phyloP scores from a whole-genome alignment of 73 alveolate genomes.

The Tetrahymena malaccensis region DNA sequence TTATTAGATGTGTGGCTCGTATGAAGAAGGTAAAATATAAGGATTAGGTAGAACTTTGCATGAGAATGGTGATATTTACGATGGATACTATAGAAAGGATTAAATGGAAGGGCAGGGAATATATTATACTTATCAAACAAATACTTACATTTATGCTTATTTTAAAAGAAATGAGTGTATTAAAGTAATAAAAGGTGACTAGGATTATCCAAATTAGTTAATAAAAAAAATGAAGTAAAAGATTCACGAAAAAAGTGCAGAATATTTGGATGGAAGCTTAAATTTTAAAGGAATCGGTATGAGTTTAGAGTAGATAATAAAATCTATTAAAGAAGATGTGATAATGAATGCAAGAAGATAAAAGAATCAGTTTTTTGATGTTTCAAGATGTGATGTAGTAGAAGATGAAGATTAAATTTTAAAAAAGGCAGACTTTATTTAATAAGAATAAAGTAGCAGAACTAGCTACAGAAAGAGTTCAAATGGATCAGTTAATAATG shows the following conservation, averaged over 20 bases:
- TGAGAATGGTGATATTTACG: not conserved
- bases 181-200: not conserved
- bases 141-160: not conserved
- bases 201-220: not conserved
- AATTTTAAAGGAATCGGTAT: not conserved
- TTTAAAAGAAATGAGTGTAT: not conserved
- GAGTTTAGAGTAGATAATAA: not conserved
- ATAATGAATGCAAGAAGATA: not conserved
- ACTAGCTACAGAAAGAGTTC: not conserved
- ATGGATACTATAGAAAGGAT: not conserved
- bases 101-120: not conserved
- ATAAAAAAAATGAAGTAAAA: not conserved
- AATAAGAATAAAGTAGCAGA: not conserved
- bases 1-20: not conserved
- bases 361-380: not conserved
- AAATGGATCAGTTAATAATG: not conserved
- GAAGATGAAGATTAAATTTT: not conserved
- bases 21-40: not conserved
- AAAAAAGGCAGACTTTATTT: not conserved
- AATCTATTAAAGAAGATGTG: not conserved
- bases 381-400: not conserved
- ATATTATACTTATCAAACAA: not conserved
- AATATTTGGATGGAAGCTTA: not conserved
- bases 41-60: not conserved
- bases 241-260: not conserved